phyloP scores from a whole-genome alignment of 352 stramenopile species.

The Phytophthora pseudosyringae region DNA sequence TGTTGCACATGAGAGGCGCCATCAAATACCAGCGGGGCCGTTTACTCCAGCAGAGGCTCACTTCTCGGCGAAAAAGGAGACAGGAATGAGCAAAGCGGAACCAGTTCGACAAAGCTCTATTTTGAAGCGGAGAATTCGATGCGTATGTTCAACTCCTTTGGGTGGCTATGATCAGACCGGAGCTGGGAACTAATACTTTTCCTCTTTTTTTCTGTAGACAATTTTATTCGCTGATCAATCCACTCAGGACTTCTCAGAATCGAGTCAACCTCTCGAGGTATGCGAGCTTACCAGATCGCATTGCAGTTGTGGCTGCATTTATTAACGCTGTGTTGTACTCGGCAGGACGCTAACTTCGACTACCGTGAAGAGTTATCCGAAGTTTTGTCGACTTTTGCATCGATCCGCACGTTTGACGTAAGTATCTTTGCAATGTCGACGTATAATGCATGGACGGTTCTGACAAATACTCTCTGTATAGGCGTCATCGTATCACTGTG shows the following conservation, averaged over 20 bases:
- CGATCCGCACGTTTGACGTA: constrained; percentile 54
- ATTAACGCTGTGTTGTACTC: neutral
- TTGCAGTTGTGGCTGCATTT: neutral
- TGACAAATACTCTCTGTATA: constrained; percentile 13
- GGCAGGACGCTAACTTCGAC: constrained; percentile 38
- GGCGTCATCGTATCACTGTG: constrained; percentile 44
- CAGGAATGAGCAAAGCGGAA: constrained; percentile 19
- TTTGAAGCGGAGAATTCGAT: constrained; percentile 31
- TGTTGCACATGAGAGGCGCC: constrained; percentile 26
- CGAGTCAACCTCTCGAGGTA: constrained; percentile 37
- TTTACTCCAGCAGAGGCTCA: constrained; percentile 8
- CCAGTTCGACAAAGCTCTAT: constrained; percentile 10
- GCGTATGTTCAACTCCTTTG: constrained; percentile 19
- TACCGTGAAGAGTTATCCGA: constrained; percentile 62
- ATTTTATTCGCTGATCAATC: constrained; percentile 39
- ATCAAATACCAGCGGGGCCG: constrained; percentile 25
- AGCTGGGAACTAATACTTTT: neutral
- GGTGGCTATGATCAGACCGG: neutral
- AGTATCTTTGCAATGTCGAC: neutral
- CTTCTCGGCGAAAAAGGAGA: constrained; percentile 4
- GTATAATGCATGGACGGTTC: neutral
- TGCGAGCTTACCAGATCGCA: neutral
- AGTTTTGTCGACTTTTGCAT: constrained; percentile 48
- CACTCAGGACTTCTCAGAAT: constrained; percentile 33
- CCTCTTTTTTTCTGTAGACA: constrained; percentile 19